A percentile compares a stretch with the other conserved stretches of the same genome.
phyloP scores from a whole-genome alignment of 2,329 filamentous ascomycete species.

The Botrytis tulipae region DNA sequence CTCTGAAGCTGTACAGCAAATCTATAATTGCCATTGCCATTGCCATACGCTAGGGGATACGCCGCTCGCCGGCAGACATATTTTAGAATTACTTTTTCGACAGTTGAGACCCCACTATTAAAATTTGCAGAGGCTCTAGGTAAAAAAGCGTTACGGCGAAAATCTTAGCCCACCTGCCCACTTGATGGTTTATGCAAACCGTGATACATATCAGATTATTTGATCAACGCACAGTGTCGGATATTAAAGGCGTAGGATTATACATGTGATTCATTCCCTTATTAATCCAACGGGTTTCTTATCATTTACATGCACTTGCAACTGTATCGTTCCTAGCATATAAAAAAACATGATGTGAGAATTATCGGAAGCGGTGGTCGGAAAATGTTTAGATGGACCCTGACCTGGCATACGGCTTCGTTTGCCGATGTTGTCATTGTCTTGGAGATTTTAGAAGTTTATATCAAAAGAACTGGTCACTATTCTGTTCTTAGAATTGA shows the following conservation, averaged over 20 bases:
- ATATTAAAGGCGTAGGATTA: not conserved
- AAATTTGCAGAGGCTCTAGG: not conserved
- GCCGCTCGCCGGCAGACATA: not conserved
- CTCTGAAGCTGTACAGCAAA: not conserved
- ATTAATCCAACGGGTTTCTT: not conserved
- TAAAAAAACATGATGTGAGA: not conserved
- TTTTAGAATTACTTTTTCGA: not conserved
- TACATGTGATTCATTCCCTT: not conserved
- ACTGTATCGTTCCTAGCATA: not conserved
- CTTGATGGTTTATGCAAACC: not conserved
- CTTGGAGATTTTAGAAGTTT: not conserved
- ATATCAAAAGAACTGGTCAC: not conserved
- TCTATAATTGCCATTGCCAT: not conserved
- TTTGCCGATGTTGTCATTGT: not conserved
- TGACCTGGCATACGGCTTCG: not conserved
- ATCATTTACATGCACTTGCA: not conserved
- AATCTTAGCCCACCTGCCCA: not conserved
- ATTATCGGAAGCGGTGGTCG: not conserved
- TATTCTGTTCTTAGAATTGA: not conserved
- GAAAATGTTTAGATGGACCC: not conserved
- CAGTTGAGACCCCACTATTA: conserved; percentile 1
- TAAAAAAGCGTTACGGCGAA: not conserved
- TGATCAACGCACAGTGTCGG: not conserved
- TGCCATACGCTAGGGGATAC: not conserved
- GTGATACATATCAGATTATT: not conserved